Evolutionary conservation across 2,329 filamentous ascomycete genomes (phyloP), one percentile per base, ranked within the genome.

Genomic region (Mycogone perniciosa): DNA sequence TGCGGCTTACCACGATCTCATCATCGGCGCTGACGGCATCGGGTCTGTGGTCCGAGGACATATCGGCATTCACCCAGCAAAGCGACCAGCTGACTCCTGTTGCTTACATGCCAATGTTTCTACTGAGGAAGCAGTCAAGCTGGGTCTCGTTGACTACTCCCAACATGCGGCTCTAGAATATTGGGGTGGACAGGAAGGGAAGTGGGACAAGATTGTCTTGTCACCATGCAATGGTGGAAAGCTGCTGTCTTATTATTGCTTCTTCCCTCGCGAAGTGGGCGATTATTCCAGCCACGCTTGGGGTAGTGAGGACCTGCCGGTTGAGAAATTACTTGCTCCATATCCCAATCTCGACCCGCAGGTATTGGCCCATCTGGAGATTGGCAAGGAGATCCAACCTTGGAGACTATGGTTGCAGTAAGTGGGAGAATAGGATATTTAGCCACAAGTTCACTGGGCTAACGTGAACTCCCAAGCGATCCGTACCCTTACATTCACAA

Each of bases 121-220:
- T 20, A 84, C 82, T 0, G 77, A 79, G 35, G 74, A 84, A n/a
- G 81, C 79, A 1, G 73, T 80, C 31, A 71, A 71, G 51, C 69
- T 79, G 1, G 83, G 83, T 2, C 73, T 86, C 0, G 74, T 81
- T 31, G 80, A 86, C 62, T 86, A 84, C 65, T 81, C 80, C 0
- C 60, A 74, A 33, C 64, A 86, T 66, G 71, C 64, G 29, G 83
- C 82, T 0, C 70, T 88, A 0, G 81, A 88, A 64, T 87, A 85
- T 70, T 87, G 84, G 84, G 84, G 84, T 29, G 84, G 84, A 1
- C 76, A 81, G 47, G 78, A 82, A 48, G 70, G 68, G 50, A 81
- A 79, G 59, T 80, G 72, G 73, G 79, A 86, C 65, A 88, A 87
- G 72, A 86, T 88, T 52, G 84, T 87, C 5, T 70, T 87, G 2